Percentiles rank a stretch among this genome's conserved stretches.
phyloP scores from a whole-genome alignment of 1,284 basidiomycete genomes.

The Ceratobasidium sp. region DNA sequence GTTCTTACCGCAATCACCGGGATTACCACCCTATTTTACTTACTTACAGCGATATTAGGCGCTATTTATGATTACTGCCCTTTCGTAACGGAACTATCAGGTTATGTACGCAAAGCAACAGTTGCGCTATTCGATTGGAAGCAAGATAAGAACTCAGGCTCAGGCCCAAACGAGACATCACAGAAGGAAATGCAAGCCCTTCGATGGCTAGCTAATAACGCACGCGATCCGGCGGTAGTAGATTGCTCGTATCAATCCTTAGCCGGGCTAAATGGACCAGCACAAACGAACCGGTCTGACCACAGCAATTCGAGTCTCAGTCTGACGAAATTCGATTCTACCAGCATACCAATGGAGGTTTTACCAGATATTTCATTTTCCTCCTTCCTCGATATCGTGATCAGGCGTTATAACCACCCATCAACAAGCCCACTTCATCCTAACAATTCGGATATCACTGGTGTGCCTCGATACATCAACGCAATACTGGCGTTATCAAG shows the following conservation, averaged over 20 bases:
- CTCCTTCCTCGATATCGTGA: too few species aligned
- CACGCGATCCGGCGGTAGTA: neutral
- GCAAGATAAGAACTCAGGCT: neutral
- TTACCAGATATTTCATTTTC: too few species aligned
- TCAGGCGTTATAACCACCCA: too few species aligned
- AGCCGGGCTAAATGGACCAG: neutral
- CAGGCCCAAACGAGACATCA: neutral
- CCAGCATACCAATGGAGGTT: too few species aligned
- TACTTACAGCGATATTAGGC: neutral
- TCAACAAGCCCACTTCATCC: too few species aligned
- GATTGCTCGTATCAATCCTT: slow-evolving; percentile 6
- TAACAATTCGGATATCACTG: too few species aligned
- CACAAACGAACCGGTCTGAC: too few species aligned
- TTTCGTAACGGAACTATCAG: neutral
- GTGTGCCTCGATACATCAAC: too few species aligned
- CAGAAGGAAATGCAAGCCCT: neutral
- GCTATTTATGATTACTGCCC: neutral
- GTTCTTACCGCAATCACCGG: slow-evolving; percentile 6
- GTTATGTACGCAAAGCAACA: neutral
- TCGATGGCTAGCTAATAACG: neutral
- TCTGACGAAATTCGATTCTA: too few species aligned
- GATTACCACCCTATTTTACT: neutral
- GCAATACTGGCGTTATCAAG: too few species aligned
- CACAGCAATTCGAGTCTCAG: too few species aligned
- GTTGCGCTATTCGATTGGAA: neutral